phyloP scores from a whole-genome alignment of 257 asterid genomes.

The Linaria vulgaris region DNA sequence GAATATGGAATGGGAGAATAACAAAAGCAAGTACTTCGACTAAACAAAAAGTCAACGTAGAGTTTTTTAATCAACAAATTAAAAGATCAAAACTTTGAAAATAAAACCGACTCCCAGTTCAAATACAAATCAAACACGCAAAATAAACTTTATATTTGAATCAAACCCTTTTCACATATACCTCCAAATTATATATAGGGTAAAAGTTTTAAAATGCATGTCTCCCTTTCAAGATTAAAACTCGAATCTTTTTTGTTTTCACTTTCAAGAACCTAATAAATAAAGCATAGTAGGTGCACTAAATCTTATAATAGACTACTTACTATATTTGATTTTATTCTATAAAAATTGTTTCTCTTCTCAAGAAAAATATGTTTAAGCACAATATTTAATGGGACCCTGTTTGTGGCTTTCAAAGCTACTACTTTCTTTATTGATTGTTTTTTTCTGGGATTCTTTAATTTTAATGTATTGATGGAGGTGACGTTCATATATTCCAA shows the following conservation, averaged over 20 bases:
- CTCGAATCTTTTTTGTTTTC: conserved; percentile 15
- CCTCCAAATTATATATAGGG: no score
- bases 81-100: conserved; percentile 15
- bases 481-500: conserved; percentile 66
- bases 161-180: conserved; percentile 35
- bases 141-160: not conserved
- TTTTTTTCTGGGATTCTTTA: not conserved
- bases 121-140: conserved; percentile 43
- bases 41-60: conserved; percentile 9
- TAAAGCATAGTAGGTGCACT: not conserved
- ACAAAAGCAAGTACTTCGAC: not conserved
- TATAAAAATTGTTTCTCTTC: not conserved
- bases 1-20: no score
- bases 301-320: conserved; percentile 14
- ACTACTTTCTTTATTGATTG: conserved; percentile 28
- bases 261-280: not conserved
- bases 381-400: conserved; percentile 39
- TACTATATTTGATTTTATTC: not conserved
- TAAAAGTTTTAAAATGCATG: no score
- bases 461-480: conserved; percentile 29
- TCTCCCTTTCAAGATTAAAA: conserved; percentile 17
- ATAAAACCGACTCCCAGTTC: conserved; percentile 22
- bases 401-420: conserved; percentile 2
- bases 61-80: not conserved
- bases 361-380: conserved; percentile 2